Evolutionary conservation across 2,329 filamentous ascomycete genomes (phyloP).

Genomic region (Monosporascus sp.): DNA sequence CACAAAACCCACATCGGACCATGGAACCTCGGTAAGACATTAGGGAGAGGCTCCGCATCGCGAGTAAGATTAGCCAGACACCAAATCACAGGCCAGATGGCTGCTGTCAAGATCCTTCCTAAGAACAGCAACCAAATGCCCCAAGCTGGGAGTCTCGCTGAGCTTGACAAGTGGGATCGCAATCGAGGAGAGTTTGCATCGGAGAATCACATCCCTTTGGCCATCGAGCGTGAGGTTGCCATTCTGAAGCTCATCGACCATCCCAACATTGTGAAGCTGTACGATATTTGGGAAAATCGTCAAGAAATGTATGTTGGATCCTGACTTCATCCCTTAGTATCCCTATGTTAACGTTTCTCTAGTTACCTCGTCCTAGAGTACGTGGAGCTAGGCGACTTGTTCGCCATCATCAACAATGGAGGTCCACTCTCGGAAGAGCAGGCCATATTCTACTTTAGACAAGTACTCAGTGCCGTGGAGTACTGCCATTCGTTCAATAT

Average conservation of each 20-base stretch:
- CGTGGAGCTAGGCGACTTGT: slow-evolving; percentile 73
- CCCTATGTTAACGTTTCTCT: slow-evolving; percentile 19
- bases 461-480: slow-evolving; percentile 85
- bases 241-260: slow-evolving; percentile 97
- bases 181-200: slow-evolving; percentile 52
- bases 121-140: slow-evolving; percentile 75
- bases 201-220: slow-evolving; percentile 71
- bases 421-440: slow-evolving; percentile 75
- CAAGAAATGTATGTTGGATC: slow-evolving; percentile 72
- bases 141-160: slow-evolving; percentile 79
- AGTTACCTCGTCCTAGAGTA: slow-evolving; percentile 95
- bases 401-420: slow-evolving; percentile 73
- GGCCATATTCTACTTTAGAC: slow-evolving; percentile 79
- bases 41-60: slow-evolving; percentile 86
- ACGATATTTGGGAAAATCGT: slow-evolving; percentile 96
- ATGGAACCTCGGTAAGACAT: slow-evolving; percentile 84
- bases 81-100: slow-evolving; percentile 68
- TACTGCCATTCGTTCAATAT: slow-evolving; percentile 95
- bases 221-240: slow-evolving; percentile 89
- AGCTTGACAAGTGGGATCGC: slow-evolving; percentile 69
- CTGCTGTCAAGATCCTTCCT: slow-evolving; percentile 93
- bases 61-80: slow-evolving; percentile 84
- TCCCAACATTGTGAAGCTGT: slow-evolving; percentile 87
- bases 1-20: slow-evolving; percentile 79
- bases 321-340: neutral